Conservation (phyloP, 441 rosid species). For the Corymbia calophylla region DNA sequence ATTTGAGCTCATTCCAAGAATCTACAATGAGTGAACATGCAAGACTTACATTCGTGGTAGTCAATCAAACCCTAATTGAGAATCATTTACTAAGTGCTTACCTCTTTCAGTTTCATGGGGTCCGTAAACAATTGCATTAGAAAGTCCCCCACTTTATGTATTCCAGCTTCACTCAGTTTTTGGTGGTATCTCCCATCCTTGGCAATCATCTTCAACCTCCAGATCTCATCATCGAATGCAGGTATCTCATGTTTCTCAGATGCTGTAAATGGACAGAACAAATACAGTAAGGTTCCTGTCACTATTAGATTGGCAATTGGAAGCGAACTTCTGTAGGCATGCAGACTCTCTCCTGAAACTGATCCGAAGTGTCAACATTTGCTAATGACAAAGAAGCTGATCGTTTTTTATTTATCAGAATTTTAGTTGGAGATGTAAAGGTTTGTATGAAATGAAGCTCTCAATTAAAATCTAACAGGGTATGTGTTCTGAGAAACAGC, state of each 20-base stretch:
- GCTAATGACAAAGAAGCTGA: neutral
- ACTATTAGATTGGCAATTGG: neutral
- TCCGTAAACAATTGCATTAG: neutral
- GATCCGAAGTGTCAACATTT: neutral
- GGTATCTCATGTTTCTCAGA: accelerated
- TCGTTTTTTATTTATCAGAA: accelerated
- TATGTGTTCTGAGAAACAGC: no score
- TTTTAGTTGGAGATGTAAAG: accelerated
- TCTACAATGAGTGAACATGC: neutral
- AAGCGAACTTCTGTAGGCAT: neutral
- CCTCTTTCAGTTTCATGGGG: neutral
- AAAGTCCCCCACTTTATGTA: neutral
- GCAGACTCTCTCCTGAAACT: neutral
- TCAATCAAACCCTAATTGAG: neutral
- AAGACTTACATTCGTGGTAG: accelerated
- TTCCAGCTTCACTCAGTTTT: neutral
- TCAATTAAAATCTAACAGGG: neutral
- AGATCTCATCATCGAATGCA: neutral
- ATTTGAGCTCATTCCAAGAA: neutral
- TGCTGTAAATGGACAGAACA: neutral
- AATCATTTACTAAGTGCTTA: neutral
- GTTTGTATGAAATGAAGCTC: accelerated
- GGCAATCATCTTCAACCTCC: neutral
- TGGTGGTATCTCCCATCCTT: accelerated
- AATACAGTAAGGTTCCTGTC: neutral